Conservation (phyloP, 495 filamentous ascomycete species). For the Amphirosellinia nigrospora region DNA sequence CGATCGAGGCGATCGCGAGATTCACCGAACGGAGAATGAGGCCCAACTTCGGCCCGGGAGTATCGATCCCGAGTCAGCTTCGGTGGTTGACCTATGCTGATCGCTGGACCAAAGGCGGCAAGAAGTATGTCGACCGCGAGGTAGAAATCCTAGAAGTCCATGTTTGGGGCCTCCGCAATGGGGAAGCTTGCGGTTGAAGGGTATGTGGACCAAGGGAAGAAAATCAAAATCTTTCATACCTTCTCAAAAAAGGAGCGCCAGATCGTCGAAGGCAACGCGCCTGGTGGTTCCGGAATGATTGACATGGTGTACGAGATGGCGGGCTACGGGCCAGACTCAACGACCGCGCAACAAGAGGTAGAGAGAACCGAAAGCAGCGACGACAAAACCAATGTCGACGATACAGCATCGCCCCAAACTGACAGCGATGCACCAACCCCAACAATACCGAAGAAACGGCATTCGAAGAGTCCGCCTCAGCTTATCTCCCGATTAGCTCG, state of each 20-base stretch:
- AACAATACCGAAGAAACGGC: slow-evolving; percentile 27
- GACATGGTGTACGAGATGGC: slow-evolving; percentile 61
- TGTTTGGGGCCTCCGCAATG: slow-evolving; percentile 85
- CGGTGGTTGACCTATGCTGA: slow-evolving; percentile 91
- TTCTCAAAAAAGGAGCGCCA: slow-evolving; percentile 77
- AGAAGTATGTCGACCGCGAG: slow-evolving; percentile 80
- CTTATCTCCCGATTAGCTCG: slow-evolving; percentile 28
- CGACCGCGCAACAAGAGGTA: slow-evolving; percentile 29
- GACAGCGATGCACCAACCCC: slow-evolving; percentile 19
- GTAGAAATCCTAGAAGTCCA: slow-evolving; percentile 89
- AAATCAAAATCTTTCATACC: slow-evolving; percentile 81
- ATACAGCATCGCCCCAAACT: slow-evolving; percentile 9
- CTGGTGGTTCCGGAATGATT: slow-evolving; percentile 51
- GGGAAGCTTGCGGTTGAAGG: slow-evolving; percentile 84
- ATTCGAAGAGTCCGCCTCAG: slow-evolving; percentile 22
- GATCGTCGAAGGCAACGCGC: slow-evolving; percentile 66
- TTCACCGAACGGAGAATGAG: slow-evolving; percentile 93
- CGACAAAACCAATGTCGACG: slow-evolving; percentile 29
- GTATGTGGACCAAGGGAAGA: slow-evolving; percentile 84
- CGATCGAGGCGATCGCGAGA: slow-evolving; percentile 74
- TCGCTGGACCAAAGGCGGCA: slow-evolving; percentile 73
- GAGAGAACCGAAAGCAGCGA: slow-evolving; percentile 39
- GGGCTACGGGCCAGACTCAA: slow-evolving; percentile 43
- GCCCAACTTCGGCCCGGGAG: slow-evolving; percentile 82
- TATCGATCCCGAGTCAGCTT: slow-evolving; percentile 92